Percentiles rank a stretch among this genome's conserved stretches.
Evolutionary conservation across 768 basidiomycete genomes (phyloP).

Genomic region (Tylopilus sp.): DNA sequence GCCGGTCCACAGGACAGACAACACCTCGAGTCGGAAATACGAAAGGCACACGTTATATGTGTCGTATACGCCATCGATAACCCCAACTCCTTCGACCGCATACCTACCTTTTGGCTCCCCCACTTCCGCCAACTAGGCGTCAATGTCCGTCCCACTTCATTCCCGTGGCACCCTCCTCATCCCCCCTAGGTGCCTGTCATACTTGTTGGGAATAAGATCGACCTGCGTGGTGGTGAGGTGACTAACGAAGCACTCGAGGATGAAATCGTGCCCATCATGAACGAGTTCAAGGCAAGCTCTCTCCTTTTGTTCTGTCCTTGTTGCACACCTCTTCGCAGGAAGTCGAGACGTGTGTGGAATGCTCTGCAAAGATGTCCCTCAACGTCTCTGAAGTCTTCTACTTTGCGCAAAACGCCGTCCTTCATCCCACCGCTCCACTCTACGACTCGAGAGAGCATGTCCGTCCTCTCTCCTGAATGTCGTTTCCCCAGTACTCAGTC

Average conservation of each 20-base stretch:
- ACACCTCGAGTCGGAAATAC: constrained; percentile 92
- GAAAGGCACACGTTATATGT: constrained; percentile 97
- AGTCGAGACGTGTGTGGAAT: constrained; percentile 97
- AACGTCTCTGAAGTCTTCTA: constrained; percentile 98
- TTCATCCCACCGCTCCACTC: constrained; percentile 94
- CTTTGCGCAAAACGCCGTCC: constrained; percentile 96
- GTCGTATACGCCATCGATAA: constrained; percentile 98
- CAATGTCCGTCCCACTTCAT: constrained; percentile 57
- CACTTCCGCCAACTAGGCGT: constrained; percentile 93
- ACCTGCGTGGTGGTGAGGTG: constrained; percentile 87
- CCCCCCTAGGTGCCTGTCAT: constrained; percentile 83
- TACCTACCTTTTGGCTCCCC: constrained; percentile 98
- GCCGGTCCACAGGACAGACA: constrained; percentile 82
- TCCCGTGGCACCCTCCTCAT: constrained; percentile 4
- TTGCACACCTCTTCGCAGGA: constrained; percentile 52
- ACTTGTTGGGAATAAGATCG: constrained; percentile 97
- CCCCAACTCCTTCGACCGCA: constrained; percentile 92
- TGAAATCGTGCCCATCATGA: constrained; percentile 96
- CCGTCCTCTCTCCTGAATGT: constrained; percentile 27
- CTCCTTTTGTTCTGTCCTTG: not conserved
- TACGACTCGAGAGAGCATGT: constrained; percentile 97
- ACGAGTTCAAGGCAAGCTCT: constrained; percentile 86
- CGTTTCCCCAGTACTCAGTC: constrained; percentile 11
- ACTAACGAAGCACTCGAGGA: constrained; percentile 93
- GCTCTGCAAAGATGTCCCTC: constrained; percentile 84